Percentiles rank a stretch among this genome's conserved stretches.
These are phyloP conservation scores for Boletus mariae DNA, from an alignment of 1,284 basidiomycete species.

Conservation along the genomic window DNA sequence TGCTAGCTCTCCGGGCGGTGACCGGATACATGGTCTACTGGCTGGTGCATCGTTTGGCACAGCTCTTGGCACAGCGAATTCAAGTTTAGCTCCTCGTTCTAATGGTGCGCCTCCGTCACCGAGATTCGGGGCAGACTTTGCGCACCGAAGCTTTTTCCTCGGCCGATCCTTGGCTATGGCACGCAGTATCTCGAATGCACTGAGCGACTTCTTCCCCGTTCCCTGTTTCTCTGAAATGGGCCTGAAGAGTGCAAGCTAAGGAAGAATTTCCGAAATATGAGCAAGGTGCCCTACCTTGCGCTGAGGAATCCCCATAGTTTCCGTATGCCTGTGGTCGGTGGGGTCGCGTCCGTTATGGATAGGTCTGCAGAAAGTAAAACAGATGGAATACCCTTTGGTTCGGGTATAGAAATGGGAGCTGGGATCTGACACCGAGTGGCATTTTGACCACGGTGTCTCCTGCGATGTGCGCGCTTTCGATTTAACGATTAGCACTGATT, in stretches of 20 bases:
- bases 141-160: conserved; percentile 20
- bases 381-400: not conserved
- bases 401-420: conserved; percentile 13
- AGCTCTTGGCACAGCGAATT: not conserved
- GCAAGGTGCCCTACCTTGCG: conserved; percentile 10
- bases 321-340: not conserved
- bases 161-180: conserved; percentile 17
- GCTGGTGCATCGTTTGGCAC: not conserved
- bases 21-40: not conserved
- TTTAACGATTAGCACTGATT: conserved; percentile 2
- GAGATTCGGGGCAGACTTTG: conserved; percentile 29
- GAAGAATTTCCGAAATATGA: not conserved
- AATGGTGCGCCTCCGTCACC: conserved; percentile 3
- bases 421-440: conserved; percentile 2
- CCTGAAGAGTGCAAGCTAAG: conserved; percentile 7
- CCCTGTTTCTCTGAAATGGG: conserved; percentile 5
- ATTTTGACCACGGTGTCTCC: conserved; percentile 6
- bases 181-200: conserved; percentile 8
- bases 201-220: conserved; percentile 6
- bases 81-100: not conserved
- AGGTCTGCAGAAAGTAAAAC: not conserved
- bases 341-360: conserved; percentile 2
- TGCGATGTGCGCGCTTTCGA: conserved; percentile 25
- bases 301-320: conserved; percentile 20
- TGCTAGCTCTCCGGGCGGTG: not conserved